A percentile compares a stretch with the other conserved stretches of the same genome.
These are phyloP conservation scores for Micractinium sp. DNA, from an alignment of 139 green algal genomes.

Conservation along the genomic window DNA sequence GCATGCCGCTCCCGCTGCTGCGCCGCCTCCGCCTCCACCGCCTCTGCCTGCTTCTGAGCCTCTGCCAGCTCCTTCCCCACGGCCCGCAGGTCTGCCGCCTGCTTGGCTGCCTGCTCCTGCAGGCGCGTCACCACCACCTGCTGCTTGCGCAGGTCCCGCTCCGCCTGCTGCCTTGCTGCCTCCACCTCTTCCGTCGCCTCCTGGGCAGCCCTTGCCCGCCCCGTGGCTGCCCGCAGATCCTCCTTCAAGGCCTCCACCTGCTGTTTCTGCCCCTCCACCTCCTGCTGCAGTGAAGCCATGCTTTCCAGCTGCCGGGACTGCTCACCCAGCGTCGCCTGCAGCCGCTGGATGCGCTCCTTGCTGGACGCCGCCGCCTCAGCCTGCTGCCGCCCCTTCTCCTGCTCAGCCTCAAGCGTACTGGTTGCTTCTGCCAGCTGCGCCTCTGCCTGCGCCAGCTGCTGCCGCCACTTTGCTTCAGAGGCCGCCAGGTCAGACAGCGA, in stretches of 20 bases:
- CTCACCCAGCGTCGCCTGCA: slow-evolving; percentile 1
- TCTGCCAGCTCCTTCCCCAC: neutral
- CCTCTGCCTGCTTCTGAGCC: neutral
- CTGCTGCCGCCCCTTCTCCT: neutral
- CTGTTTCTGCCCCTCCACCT: neutral
- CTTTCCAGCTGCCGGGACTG: slow-evolving; percentile 5
- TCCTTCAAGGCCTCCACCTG: neutral
- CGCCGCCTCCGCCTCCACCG: neutral
- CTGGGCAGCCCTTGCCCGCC: neutral
- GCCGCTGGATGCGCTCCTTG: neutral
- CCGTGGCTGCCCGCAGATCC: neutral
- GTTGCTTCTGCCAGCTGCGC: neutral
- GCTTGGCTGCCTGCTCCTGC: neutral
- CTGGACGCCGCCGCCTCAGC: too few species aligned
- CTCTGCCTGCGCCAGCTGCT: neutral
- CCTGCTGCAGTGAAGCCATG: neutral
- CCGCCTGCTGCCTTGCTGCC: neutral
- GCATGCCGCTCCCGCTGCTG: slow-evolving; percentile 5
- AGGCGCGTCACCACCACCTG: neutral
- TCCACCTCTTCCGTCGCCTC: neutral
- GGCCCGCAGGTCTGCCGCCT: neutral
- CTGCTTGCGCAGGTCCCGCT: neutral
- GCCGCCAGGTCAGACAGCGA: slow-evolving; percentile 13
- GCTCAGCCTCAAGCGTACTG: neutral
- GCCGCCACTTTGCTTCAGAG: neutral